Base-by-base conservation (phyloP, 208 protist genomes). In the Acanthamoeba royreba region DNA sequence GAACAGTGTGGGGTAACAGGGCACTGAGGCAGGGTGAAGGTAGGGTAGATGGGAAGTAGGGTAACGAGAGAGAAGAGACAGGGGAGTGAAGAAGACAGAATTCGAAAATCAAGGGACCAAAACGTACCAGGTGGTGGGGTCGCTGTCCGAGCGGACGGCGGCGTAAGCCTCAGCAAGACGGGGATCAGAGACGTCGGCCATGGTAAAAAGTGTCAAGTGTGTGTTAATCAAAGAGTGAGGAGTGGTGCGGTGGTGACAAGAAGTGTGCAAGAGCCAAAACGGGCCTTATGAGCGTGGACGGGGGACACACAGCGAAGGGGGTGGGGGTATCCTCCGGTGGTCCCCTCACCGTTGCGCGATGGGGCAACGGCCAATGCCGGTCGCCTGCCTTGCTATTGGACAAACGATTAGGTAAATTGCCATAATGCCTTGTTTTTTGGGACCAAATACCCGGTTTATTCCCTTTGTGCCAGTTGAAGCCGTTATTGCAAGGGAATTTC, bases 101-200 rank as follows among this genome's bases (percentile, higher is more conserved):
- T n/a, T n/a, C n/a, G n/a, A n/a, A n/a, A n/a, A n/a, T n/a, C n/a
- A n/a, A n/a, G n/a, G n/a, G n/a, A n/a, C n/a, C n/a, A n/a, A n/a
- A n/a, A n/a, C n/a, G n/a, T 92, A 92, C 86, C 86, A 92, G 38
- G 49, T 49, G 58, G 86, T 92, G 45, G 86, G 86, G 86, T 92
- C 86, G 61, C 58, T 79, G 86, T 92, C 86, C 25, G 58, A 79
- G 31, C 86, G 86, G 86, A 92, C 45, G 86, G 86, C 86, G 38
- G 35, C 42, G 86, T 92, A 92, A 31, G 61, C 86, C n/a, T 66
- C 86, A 74, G 86, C 49, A 74, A 92, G 49, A 40, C 42, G 42
- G 61, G 61, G 52, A 43, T 92, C 86, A 42, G 86, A 79, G 43
- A 92, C 86, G 86, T 92, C 86, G 43, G 86, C 86, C 86, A 92